These are phyloP conservation scores for Beauveria pseudobassiana DNA, from an alignment of 2,329 filamentous ascomycete genomes.

Conservation along the genomic window DNA sequence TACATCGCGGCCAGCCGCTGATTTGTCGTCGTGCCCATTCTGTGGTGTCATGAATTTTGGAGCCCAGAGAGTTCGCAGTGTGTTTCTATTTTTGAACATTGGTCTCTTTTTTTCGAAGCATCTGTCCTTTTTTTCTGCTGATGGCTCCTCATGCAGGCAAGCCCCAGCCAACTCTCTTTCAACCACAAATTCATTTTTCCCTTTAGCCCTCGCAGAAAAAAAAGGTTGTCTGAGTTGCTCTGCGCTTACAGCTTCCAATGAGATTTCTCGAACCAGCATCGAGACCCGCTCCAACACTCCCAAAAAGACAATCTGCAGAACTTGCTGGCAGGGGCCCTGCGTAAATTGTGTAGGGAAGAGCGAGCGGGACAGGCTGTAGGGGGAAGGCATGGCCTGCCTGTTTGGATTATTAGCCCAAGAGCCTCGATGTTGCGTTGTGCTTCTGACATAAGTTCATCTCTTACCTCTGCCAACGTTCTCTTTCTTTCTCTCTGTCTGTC, in stretches of 20 bases:
- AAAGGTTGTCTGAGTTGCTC: not conserved
- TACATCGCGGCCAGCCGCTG: conserved; percentile 28
- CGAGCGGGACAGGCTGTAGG: not conserved
- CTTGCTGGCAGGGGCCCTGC: conserved; percentile 2
- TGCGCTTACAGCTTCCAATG: conserved; percentile 9
- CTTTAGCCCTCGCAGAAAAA: not conserved
- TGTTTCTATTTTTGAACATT: conserved; percentile 33
- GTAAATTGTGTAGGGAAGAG: no score
- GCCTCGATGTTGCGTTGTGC: no score
- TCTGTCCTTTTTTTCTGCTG: not conserved
- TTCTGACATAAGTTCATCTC: no score
- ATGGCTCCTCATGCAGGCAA: not conserved
- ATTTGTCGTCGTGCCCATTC: no score
- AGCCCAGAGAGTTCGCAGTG: not conserved
- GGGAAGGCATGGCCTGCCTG: not conserved
- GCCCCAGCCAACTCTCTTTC: not conserved
- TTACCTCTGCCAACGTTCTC: no score
- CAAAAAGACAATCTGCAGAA: conserved; percentile 5
- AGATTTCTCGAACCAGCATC: not conserved
- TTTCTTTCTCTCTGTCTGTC: no score
- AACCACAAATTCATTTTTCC: not conserved
- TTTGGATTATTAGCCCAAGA: no score
- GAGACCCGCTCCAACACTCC: not conserved
- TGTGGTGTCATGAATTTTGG: no score
- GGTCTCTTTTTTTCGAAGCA: conserved; percentile 1